These are phyloP conservation scores for Prunus mira DNA, from an alignment of 306 rosid genomes.

Conservation along the genomic window DNA sequence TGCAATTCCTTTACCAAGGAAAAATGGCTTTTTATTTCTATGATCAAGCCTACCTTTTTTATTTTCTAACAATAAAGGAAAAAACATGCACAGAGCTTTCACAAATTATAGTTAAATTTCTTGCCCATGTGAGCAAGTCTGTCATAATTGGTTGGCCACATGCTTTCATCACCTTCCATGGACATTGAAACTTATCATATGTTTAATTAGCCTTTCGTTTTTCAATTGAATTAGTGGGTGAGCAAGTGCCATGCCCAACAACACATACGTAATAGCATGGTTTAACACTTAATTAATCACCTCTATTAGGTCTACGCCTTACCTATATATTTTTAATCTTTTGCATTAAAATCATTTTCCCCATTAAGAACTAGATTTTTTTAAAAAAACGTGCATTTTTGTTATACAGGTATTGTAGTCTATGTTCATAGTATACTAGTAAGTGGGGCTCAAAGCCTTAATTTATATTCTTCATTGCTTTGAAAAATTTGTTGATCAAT, in stretches of 20 bases:
- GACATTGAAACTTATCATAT: neutral
- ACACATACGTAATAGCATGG: neutral
- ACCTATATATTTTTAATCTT: neutral
- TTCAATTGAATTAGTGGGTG: neutral
- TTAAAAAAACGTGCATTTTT: too few relatives aligned
- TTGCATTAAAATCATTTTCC: neutral
- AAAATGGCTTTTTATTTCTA: neutral
- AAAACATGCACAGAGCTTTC: neutral
- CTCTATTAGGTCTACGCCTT: neutral
- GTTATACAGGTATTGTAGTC: too few relatives aligned
- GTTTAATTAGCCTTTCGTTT: neutral
- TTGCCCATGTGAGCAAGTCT: neutral
- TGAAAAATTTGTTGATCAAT: too few relatives aligned
- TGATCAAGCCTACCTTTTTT: neutral
- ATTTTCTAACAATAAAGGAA: neutral
- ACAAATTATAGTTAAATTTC: neutral
- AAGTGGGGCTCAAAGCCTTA: neutral
- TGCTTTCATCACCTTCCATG: conserved; percentile 4
- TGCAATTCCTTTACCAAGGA: neutral
- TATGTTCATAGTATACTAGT: neutral
- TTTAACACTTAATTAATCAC: neutral
- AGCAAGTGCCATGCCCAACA: neutral
- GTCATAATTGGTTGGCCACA: conserved; percentile 16
- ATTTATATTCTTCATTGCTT: neutral
- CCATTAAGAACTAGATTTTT: neutral